Base-by-base conservation (phyloP, 2,329 filamentous ascomycete species). In the Nemania abortiva region DNA sequence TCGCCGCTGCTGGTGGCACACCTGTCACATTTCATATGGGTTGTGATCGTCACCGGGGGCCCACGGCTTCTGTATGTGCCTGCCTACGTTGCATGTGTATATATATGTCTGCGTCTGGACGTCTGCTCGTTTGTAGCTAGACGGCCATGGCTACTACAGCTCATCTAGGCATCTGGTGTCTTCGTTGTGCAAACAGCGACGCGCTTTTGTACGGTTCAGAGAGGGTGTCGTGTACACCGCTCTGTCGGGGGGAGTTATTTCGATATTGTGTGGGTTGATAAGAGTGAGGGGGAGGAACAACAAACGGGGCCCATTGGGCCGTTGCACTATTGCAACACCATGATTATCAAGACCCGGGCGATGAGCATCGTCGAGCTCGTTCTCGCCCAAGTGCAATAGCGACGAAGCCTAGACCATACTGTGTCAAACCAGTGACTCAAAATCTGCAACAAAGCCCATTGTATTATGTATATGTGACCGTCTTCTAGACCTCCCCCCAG, bases 151-250 rank as follows among this genome's bases (percentile, higher is more conserved):
- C 42, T 58, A 34, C 29, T 62, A 59, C 69, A 13, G 47, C 57
- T 54, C 70, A 45, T 47, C 45, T 58, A 62, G 61, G 64, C 55
- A 70, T 71, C 57, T 66, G 60, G 72, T 71, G 67, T 49, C 71
- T 66, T 72, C 73, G 59, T 70, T 65, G 71, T 73, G 73, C 76
- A 78, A 78, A 78, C 76, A 75, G 71, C 63, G 50, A 66, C 70
- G 65, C 69, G 65, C 74, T 76, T 71, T 72, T 69, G 67, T 74
- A 69, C 70, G 68, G 68, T 68, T 64, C 55, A 56, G 34, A 52
- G 22, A 53, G 54, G 39, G 52, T 57, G 61, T 15, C 24, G 29
- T 42, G 70, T 73, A 74, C 70, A 69, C 68, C 72, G 64, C 72
- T 70, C 63, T 66, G 52, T 73, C 69, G 72, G 71, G 72, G 71